phyloP scores from a whole-genome alignment of 2,329 filamentous ascomycete species.

The Aspergillus pseudotamarii region DNA sequence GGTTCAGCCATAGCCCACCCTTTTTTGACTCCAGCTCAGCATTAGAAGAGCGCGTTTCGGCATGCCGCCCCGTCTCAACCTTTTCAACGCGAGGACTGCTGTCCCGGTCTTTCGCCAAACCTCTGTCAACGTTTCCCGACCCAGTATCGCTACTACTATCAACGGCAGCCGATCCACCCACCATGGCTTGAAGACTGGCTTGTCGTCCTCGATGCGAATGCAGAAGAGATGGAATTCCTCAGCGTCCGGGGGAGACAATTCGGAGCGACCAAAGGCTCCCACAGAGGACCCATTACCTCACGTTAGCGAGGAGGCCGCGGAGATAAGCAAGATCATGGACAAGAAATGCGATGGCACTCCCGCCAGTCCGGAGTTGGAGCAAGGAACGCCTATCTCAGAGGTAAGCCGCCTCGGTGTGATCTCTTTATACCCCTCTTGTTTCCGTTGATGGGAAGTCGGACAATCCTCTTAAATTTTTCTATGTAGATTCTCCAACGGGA shows the following conservation, averaged over 20 bases:
- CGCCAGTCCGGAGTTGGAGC: slow-evolving; percentile 60
- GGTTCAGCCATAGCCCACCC: background rate
- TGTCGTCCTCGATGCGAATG: slow-evolving; percentile 19
- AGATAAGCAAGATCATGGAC: slow-evolving; percentile 61
- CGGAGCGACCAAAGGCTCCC: slow-evolving; percentile 43
- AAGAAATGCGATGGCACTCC: slow-evolving; percentile 47
- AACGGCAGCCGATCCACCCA: slow-evolving; percentile 13
- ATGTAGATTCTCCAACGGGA: slow-evolving; percentile 66
- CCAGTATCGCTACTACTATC: slow-evolving; percentile 27
- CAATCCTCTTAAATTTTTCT: slow-evolving; percentile 2
- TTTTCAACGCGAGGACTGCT: slow-evolving; percentile 45
- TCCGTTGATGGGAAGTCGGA: background rate
- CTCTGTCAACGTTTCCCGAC: slow-evolving; percentile 22
- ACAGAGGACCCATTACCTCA: slow-evolving; percentile 59
- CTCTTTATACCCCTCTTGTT: slow-evolving; percentile 5
- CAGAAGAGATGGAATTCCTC: slow-evolving; percentile 42
- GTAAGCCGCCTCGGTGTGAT: slow-evolving; percentile 42
- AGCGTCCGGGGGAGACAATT: slow-evolving; percentile 27
- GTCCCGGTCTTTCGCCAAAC: slow-evolving; percentile 36
- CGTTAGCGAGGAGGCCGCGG: slow-evolving; percentile 67
- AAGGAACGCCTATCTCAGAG: slow-evolving; percentile 69
- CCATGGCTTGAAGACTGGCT: slow-evolving; percentile 17
- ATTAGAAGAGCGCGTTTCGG: slow-evolving; percentile 6
- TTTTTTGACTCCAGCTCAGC: slow-evolving; percentile 16
- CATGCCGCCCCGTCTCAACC: slow-evolving; percentile 61